Percentiles rank a stretch among this genome's conserved stretches.
phyloP scores from a whole-genome alignment of 768 basidiomycete genomes.

The Mycena pura region DNA sequence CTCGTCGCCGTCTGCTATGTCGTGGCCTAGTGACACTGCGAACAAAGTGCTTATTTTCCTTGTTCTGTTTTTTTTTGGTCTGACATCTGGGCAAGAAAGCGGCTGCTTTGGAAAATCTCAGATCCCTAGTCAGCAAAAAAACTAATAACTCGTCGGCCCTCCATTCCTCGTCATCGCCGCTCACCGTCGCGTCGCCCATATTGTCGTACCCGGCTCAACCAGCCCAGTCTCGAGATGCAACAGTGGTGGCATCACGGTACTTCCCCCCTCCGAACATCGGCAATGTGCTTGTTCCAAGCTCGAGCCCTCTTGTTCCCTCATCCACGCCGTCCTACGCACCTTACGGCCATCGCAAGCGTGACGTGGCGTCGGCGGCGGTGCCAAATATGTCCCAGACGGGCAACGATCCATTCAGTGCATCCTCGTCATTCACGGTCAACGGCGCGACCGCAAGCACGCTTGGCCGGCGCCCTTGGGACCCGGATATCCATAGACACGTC shows the following conservation, averaged over 20 bases:
- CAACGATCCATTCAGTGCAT: conserved; percentile 61
- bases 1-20: conserved; percentile 7
- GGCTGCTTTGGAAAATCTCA: conserved; percentile 56
- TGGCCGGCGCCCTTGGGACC: conserved; percentile 52
- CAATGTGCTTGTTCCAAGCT: conserved; percentile 77
- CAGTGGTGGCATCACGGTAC: conserved; percentile 70
- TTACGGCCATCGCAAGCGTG: conserved; percentile 45
- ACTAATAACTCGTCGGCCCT: conserved; percentile 36
- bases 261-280: conserved; percentile 57
- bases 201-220: conserved; percentile 50
- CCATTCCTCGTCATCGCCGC: conserved; percentile 36
- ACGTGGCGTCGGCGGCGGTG: conserved; percentile 37
- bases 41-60: conserved; percentile 22
- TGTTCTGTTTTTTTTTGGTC: conserved; percentile 32
- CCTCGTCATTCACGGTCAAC: conserved; percentile 62
- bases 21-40: conserved; percentile 13
- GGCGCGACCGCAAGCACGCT: conserved; percentile 56
- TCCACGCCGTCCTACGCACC: conserved; percentile 44
- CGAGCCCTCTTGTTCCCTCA: conserved; percentile 65
- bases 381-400: conserved; percentile 34
- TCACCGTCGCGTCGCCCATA: conserved; percentile 30
- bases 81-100: conserved; percentile 21
- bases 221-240: conserved; percentile 78
- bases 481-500: conserved; percentile 41
- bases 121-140: conserved; percentile 50